A percentile compares a stretch with the other conserved stretches of the same genome.
Conservation (phyloP, 192 early-diverging fungal genomes). For the Rhizophlyctis rosea region DNA sequence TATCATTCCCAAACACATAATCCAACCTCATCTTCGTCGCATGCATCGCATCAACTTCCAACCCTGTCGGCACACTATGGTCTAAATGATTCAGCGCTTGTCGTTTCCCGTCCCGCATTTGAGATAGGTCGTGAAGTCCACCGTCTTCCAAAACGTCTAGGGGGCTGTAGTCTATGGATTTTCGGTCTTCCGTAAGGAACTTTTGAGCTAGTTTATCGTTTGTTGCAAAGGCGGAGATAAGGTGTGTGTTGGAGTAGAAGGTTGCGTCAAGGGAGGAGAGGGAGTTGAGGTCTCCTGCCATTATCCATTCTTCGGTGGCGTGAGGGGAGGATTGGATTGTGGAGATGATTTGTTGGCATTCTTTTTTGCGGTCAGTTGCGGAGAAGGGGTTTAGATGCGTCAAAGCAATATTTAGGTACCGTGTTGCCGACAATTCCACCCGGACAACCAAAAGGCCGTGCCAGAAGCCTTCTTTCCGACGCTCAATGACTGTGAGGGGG, state of each 20-base stretch:
- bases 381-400: slow-evolving; percentile 16
- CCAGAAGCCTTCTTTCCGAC: slow-evolving; percentile 1
- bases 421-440: not conserved
- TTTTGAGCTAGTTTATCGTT: slow-evolving; percentile 6
- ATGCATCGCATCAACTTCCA: slow-evolving; percentile 13
- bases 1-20: slow-evolving; percentile 1
- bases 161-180: slow-evolving; percentile 6
- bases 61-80: slow-evolving; percentile 12
- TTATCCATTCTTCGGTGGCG: not conserved
- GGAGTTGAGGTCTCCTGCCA: slow-evolving; percentile 16
- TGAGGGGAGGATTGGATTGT: not conserved
- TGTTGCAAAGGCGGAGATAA: not conserved
- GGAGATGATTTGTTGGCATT: not conserved
- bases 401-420: not conserved
- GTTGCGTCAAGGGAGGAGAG: not conserved
- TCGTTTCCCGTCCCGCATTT: not conserved
- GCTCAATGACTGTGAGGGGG: not conserved
- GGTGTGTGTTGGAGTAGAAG: not conserved
- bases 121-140: not conserved
- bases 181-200: slow-evolving; percentile 2
- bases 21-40: slow-evolving; percentile 15
- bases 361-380: not conserved
- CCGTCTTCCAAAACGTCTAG: not conserved
- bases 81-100: not conserved
- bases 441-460: slow-evolving; percentile 3